Evolutionary conservation across 2,329 filamentous ascomycete species (phyloP).

Genomic region (Tolypocladium ophioglossoides): DNA sequence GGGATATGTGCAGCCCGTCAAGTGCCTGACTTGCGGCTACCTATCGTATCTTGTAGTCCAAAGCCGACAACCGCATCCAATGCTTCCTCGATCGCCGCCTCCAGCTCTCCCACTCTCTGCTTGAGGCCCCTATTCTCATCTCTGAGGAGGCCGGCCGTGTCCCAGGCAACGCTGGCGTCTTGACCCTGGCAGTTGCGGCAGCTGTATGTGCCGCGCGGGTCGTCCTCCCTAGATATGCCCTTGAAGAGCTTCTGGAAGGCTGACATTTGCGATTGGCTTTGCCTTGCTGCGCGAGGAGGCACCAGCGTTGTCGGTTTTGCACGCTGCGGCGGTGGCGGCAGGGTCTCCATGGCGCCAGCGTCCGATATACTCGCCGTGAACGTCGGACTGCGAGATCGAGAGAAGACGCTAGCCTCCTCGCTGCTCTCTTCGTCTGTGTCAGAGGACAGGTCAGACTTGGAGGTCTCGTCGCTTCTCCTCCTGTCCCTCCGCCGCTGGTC

Average conservation of each 20-base stretch:
- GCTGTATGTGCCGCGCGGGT: slow-evolving; percentile 9
- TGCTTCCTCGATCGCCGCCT: slow-evolving; percentile 49
- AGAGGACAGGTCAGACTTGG: slow-evolving; percentile 29
- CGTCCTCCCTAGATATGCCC: slow-evolving; percentile 24
- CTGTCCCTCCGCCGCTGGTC: slow-evolving; percentile 32
- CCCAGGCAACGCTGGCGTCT: slow-evolving; percentile 51
- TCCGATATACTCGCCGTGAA: slow-evolving; percentile 27
- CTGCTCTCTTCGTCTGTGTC: slow-evolving; percentile 43
- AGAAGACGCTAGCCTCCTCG: slow-evolving; percentile 48
- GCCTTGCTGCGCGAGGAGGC: slow-evolving; percentile 23
- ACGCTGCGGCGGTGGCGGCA: slow-evolving; percentile 6
- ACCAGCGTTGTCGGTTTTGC: slow-evolving; percentile 15
- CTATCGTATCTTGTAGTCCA: slow-evolving; percentile 22
- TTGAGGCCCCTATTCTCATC: slow-evolving; percentile 55
- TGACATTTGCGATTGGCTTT: slow-evolving; percentile 18
- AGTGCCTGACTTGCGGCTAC: neutral
- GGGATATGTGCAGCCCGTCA: neutral
- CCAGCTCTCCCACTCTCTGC: slow-evolving; percentile 45
- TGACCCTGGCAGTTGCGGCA: slow-evolving; percentile 50
- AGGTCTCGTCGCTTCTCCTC: slow-evolving; percentile 32
- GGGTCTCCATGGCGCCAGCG: slow-evolving; percentile 10
- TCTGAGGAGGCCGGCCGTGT: slow-evolving; percentile 49
- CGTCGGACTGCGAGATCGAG: slow-evolving; percentile 47
- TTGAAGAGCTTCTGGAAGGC: slow-evolving; percentile 32
- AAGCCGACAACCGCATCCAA: slow-evolving; percentile 49